Percentiles rank a stretch among this genome's conserved stretches.
Conservation (phyloP, 1,139 yeast species). For the Scheffersomyces insectosa region DNA sequence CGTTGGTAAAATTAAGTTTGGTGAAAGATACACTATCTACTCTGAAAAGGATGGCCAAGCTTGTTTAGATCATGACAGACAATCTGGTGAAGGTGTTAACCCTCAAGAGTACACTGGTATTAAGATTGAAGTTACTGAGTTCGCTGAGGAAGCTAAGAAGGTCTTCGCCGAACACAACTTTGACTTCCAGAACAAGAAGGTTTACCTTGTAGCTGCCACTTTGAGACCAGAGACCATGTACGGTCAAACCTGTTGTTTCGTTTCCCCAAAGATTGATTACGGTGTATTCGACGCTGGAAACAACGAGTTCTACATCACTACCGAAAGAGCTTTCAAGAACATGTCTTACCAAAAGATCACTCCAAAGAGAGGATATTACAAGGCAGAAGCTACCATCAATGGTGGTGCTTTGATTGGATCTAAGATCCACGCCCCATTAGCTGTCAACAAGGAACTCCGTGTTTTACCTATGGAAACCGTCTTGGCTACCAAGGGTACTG, state of each 20-base stretch:
- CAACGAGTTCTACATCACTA: constrained; percentile 74
- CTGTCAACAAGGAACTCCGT: constrained; percentile 69
- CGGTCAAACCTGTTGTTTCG: constrained; percentile 98
- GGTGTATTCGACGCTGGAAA: constrained; percentile 91
- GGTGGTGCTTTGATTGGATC: constrained; percentile 86
- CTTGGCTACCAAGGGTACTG: constrained; percentile 94
- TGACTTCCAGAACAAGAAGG: constrained; percentile 54
- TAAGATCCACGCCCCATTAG: constrained; percentile 80
- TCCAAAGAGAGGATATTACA: constrained; percentile 80
- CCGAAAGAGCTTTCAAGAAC: constrained; percentile 97
- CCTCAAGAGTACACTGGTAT: constrained; percentile 97
- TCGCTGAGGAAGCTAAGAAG: constrained; percentile 56
- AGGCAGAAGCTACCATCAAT: constrained; percentile 55
- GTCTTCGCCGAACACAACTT: constrained; percentile 50
- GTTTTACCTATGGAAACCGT: constrained; percentile 98
- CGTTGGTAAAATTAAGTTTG: constrained; percentile 90
- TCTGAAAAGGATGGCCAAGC: constrained; percentile 99
- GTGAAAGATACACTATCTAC: constrained; percentile 96
- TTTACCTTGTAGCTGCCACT: constrained; percentile 92
- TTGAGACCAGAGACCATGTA: constrained; percentile 99
- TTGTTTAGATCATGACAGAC: constrained; percentile 99
- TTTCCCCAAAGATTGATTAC: constrained; percentile 89
- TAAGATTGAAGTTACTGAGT: constrained; percentile 72
- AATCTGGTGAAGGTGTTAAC: constrained; percentile 93
- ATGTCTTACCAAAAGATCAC: constrained; percentile 95